phyloP scores from a whole-genome alignment of 2,329 filamentous ascomycete species.

The Apiospora phragmitis region DNA sequence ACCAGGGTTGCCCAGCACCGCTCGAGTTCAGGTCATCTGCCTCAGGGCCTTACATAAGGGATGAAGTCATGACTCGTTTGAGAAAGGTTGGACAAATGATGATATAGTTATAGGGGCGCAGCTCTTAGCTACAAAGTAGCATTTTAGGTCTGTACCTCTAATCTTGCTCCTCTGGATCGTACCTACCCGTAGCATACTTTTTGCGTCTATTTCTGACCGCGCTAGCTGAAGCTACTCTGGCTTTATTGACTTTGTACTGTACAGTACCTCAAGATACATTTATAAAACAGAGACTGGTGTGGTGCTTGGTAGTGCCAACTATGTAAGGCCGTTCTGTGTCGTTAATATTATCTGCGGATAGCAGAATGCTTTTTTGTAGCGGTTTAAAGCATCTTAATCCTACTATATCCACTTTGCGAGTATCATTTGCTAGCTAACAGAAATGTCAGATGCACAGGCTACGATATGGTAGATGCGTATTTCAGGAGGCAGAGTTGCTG shows the following conservation, averaged over 20 bases:
- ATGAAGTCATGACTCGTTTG: neutral
- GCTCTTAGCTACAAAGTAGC: neutral
- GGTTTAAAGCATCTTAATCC: too few species aligned
- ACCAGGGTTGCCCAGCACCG: neutral
- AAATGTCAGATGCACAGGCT: too few species aligned
- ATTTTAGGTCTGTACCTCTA: neutral
- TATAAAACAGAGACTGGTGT: too few species aligned
- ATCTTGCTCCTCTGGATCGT: neutral
- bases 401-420: too few species aligned
- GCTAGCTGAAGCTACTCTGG: neutral
- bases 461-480: too few species aligned
- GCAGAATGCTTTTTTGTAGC: too few species aligned
- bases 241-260: neutral
- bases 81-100: neutral
- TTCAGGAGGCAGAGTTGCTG: too few species aligned
- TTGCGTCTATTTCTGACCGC: neutral
- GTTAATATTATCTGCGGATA: too few species aligned
- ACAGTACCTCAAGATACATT: too few species aligned
- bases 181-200: neutral
- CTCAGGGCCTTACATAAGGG: neutral
- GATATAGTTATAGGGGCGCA: neutral
- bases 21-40: neutral
- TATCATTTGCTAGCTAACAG: too few species aligned
- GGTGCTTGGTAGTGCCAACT: too few species aligned
- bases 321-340: too few species aligned